Evolutionary conservation across 176 grass and related monocot species (phyloP), one percentile per base, ranked within the genome.

Genomic region (Eremochloa ophiuroides): DNA sequence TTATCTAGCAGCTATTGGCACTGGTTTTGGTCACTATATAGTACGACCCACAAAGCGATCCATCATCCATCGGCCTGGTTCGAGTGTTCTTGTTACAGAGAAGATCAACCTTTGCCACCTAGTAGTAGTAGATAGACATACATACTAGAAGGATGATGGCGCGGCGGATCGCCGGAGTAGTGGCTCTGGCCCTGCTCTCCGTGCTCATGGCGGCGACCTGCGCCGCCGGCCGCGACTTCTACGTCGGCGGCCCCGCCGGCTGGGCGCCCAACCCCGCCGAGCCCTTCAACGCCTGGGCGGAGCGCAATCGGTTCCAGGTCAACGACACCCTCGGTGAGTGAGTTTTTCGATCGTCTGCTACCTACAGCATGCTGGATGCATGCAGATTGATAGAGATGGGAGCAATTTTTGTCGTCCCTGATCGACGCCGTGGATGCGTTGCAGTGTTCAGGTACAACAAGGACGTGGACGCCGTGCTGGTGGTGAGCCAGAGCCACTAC

Each of bases 291-390:
- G 7, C 30, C 72, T 97, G 94, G 94, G 92, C 94, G 20, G 82
- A 75, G 62, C 90, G 89, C 53, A 97, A 77, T 35, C 88, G 94
- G 47, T 97, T 97, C 88, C 92, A 83, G 83, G 84, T 97, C 88
- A 84, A 93, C 48, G 94, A 97, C 75, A 82, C 68, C 28, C 84
- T 97, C 46, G 86, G 94, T 93, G 84, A 14, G 68, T 73, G 3
- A n/a, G 40, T 42, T 35, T 35, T 35, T n/a, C n/a, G n/a, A n/a
- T n/a, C n/a, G n/a, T n/a, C n/a, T n/a, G n/a, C n/a, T n/a, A n/a
- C n/a, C n/a, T n/a, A n/a, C n/a, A n/a, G n/a, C n/a, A n/a, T n/a
- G n/a, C n/a, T n/a, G n/a, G n/a, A n/a, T n/a, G 17, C 48, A 22
- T 53, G 48, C 48, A 53, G 18, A 53, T 22, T 22, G 18, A 53